A percentile compares a stretch with the other conserved stretches of the same genome.
Evolutionary conservation across 306 rosid genomes (phyloP).

Genomic region (Vigna mungo): DNA sequence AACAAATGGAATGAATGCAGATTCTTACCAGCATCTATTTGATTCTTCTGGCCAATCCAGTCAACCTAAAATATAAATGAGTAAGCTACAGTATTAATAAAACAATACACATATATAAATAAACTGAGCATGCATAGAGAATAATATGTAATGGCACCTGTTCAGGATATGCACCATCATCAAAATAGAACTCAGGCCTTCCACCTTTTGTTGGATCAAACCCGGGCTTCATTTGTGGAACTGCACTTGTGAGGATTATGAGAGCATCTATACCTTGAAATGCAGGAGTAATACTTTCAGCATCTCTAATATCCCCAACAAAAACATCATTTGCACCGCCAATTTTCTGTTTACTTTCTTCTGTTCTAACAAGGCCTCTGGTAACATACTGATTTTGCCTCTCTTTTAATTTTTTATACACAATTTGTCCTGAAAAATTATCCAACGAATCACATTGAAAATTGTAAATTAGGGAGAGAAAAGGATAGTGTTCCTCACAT

Average conservation of each 20-base stretch:
- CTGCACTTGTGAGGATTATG: conserved; percentile 91
- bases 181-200: conserved; percentile 89
- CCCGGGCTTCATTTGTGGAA: conserved; percentile 83
- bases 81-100: neutral
- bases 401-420: conserved; percentile 77
- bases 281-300: conserved; percentile 72
- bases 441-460: conserved; percentile 37
- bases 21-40: conserved; percentile 83
- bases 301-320: conserved; percentile 83
- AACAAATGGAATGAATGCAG: conserved; percentile 21
- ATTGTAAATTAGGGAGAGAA: neutral
- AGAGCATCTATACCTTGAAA: conserved; percentile 82
- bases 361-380: conserved; percentile 85
- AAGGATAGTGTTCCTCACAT: neutral
- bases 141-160: conserved; percentile 61
- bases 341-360: conserved; percentile 81
- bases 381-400: conserved; percentile 70
- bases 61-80: conserved; percentile 72
- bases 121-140: neutral
- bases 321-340: conserved; percentile 78
- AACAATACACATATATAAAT: conserved; percentile 5
- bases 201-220: conserved; percentile 89
- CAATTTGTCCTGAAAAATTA: conserved; percentile 77
- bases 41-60: conserved; percentile 97
- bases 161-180: conserved; percentile 90